Conservation (phyloP, 805 yeast species). For the Teunomyces cretensis region DNA sequence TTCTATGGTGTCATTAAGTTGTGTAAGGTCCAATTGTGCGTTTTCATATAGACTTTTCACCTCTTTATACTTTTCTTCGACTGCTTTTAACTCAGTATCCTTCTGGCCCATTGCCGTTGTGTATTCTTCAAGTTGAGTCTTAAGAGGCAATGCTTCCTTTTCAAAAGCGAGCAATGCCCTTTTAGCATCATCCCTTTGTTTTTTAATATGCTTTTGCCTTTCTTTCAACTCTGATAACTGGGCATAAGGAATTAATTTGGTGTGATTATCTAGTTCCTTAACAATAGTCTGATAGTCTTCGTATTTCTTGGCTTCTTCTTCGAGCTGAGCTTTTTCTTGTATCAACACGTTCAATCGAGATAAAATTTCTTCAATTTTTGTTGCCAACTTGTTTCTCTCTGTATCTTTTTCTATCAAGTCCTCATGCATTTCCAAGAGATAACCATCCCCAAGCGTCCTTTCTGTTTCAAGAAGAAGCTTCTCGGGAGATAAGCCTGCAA, state of each 20-base stretch:
- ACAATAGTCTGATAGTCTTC: constrained; percentile 47
- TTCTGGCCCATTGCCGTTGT: constrained; percentile 7
- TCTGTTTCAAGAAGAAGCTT: constrained; percentile 75
- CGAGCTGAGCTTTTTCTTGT: constrained; percentile 37
- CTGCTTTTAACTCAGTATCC: constrained; percentile 7
- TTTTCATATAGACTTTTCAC: constrained; percentile 5
- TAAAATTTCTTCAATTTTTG: constrained; percentile 27
- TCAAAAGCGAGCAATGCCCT: constrained; percentile 26
- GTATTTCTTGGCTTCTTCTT: constrained; percentile 46
- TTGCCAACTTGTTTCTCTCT: constrained; percentile 25
- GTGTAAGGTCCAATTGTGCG: constrained; percentile 5
- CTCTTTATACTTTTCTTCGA: constrained; percentile 7
- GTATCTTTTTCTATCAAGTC: constrained; percentile 53
- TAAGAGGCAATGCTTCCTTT: constrained; percentile 23
- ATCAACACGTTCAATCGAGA: constrained; percentile 31
- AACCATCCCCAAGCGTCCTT: constrained; percentile 68
- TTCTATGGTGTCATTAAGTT: constrained; percentile 17
- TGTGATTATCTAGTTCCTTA: constrained; percentile 36
- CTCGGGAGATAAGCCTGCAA: constrained; percentile 79
- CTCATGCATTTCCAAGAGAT: constrained; percentile 57
- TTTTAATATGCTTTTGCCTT: constrained; percentile 30
- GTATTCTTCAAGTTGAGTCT: constrained; percentile 8
- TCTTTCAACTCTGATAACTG: constrained; percentile 37
- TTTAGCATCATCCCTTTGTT: constrained; percentile 36
- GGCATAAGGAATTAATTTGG: constrained; percentile 42